These are phyloP conservation scores for Aureoboletus auriporus DNA, from an alignment of 768 basidiomycete genomes.

Conservation along the genomic window DNA sequence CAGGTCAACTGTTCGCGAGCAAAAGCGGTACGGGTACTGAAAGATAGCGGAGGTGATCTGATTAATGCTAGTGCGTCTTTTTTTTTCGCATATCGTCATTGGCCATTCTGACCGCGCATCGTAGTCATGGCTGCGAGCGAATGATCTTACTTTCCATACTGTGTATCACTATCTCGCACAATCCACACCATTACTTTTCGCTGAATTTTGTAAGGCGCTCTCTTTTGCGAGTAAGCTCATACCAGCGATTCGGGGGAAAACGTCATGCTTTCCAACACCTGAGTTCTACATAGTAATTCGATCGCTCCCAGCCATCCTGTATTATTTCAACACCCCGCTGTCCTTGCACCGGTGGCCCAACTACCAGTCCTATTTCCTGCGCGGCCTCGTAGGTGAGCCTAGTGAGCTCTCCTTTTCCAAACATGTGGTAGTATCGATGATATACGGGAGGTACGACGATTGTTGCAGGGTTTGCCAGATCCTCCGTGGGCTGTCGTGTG, in stretches of 20 bases:
- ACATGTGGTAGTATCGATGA: slow-evolving; percentile 97
- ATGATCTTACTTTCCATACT: slow-evolving; percentile 42
- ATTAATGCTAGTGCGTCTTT: slow-evolving; percentile 89
- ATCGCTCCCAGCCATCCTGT: slow-evolving; percentile 81
- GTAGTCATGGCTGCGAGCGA: slow-evolving; percentile 92
- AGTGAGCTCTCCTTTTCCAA: slow-evolving; percentile 72
- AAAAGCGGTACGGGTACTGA: slow-evolving; percentile 87
- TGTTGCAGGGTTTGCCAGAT: background rate
- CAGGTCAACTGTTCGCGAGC: slow-evolving; percentile 88
- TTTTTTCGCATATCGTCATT: background rate
- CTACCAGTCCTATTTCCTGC: slow-evolving; percentile 45
- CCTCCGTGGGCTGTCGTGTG: slow-evolving; percentile 4
- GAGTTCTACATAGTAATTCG: slow-evolving; percentile 83
- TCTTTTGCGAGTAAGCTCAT: slow-evolving; percentile 4
- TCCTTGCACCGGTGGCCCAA: slow-evolving; percentile 36
- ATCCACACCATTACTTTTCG: slow-evolving; percentile 16
- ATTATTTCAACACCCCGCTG: slow-evolving; percentile 59
- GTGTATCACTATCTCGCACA: slow-evolving; percentile 28
- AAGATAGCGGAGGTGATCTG: slow-evolving; percentile 89
- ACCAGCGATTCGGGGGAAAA: slow-evolving; percentile 3
- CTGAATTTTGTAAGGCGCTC: background rate
- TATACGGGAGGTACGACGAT: slow-evolving; percentile 39
- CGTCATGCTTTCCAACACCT: slow-evolving; percentile 49
- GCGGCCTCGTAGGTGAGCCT: slow-evolving; percentile 64
- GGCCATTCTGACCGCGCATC: slow-evolving; percentile 11